phyloP scores from a whole-genome alignment of 306 rosid genomes.

The Chamaecrista fasciculata region DNA sequence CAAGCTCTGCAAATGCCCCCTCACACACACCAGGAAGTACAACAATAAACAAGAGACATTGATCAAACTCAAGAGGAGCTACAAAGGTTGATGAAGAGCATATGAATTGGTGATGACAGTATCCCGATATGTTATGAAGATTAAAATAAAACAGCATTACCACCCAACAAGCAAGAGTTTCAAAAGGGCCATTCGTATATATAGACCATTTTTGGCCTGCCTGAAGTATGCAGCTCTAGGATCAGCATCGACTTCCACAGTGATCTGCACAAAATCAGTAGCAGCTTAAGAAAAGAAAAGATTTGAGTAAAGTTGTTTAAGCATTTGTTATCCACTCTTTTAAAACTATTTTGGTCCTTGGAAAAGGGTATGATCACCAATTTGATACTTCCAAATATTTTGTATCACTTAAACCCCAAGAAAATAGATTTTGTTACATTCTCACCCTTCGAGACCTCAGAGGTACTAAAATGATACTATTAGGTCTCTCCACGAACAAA shows the following conservation, averaged over 20 bases:
- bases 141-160: constrained; percentile 44
- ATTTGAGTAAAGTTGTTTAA: neutral
- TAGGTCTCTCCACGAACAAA: neutral
- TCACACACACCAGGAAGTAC: neutral
- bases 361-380: neutral
- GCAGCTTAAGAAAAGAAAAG: neutral
- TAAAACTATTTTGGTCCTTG: neutral
- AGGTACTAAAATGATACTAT: neutral
- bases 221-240: constrained; percentile 80
- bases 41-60: neutral
- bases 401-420: neutral
- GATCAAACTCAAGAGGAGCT: neutral
- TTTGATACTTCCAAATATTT: neutral
- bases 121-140: constrained; percentile 28
- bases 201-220: constrained; percentile 87
- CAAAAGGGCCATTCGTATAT: constrained; percentile 78
- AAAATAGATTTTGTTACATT: neutral
- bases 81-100: constrained; percentile 7
- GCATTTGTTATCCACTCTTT: neutral
- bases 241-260: constrained; percentile 71
- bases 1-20: neutral
- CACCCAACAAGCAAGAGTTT: constrained; percentile 82
- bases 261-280: constrained; percentile 52
- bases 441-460: neutral
- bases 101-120: constrained; percentile 14